Base-by-base conservation (phyloP, 345 rosid species). In the Balakata baccata region DNA sequence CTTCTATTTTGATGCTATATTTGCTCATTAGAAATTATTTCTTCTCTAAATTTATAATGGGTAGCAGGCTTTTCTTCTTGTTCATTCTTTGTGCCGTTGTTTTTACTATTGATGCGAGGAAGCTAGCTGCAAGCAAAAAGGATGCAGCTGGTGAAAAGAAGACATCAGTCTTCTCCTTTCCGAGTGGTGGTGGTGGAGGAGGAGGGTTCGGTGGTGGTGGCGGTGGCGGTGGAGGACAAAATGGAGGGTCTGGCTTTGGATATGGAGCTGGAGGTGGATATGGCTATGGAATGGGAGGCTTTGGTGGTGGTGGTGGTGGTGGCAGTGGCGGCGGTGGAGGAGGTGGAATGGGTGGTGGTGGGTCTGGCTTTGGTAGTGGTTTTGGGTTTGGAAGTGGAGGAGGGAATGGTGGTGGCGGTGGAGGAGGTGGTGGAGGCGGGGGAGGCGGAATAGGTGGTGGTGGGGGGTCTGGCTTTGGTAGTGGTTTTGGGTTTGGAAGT, bases 31-130 rank as follows among this genome's bases (percentile, higher is more conserved):
- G n/a, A 0, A 3, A 37, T 38, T 13, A 34, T 49, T 57, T 25
- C 7, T 52, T 3, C 52, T 51, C 18, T n/a, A 14, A 11, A 5
- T 20, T 39, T 5, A 73, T 41, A 56, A 78, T 73, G 75, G 17
- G 7, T 60, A 41, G 18, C 22, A 47, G 67, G 67, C 64, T 66
- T 53, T 49, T 71, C 14, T 67, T 74, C 2, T 65, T 73, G 63
- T 71, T 81, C 54, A 74, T 77, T 69, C 5, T 79, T 53, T 53
- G 78, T 75, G 80, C 82, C 59, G 73, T 84, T 65, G 46, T 81
- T 39, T 81, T 83, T 69, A 69, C 45, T 65, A 75, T 68, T 62
- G 75, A 79, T 73, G 87, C 84, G 71, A 86, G 89, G 81, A 83
- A 86, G 72, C 86, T 84, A 9, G 46, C 34, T 38, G 71, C 11